Conservation (phyloP, 75 land plant species). For the Cunninghamia lanceolata region DNA sequence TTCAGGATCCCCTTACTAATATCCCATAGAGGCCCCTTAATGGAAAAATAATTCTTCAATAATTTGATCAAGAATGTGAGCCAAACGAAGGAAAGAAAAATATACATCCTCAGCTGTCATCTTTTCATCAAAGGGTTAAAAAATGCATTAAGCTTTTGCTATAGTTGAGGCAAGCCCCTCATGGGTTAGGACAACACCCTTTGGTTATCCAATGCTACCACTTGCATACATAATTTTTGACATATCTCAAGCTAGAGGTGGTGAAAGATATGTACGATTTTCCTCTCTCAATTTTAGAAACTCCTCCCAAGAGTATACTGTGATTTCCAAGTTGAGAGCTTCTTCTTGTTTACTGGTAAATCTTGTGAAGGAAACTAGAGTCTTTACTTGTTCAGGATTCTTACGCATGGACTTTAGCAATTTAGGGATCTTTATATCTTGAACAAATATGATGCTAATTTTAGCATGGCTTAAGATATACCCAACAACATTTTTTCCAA, state of each 20-base stretch:
- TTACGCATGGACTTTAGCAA: no score
- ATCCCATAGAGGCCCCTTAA: constrained; percentile 93
- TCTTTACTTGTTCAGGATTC: no score
- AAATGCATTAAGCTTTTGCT: constrained; percentile 54
- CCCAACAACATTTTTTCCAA: no score
- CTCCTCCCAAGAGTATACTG: no score
- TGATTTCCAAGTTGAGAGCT: no score
- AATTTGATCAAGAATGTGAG: constrained; percentile 91
- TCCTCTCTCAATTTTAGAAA: no score
- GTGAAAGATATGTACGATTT: constrained; percentile 45
- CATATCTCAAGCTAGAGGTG: constrained; percentile 64
- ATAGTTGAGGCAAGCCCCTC: constrained; percentile 47
- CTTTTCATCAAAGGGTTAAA: constrained; percentile 83
- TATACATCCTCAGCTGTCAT: constrained; percentile 80
- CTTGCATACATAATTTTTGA: constrained; percentile 99
- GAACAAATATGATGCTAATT: no score
- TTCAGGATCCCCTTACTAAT: constrained; percentile 87
- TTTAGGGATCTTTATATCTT: no score
- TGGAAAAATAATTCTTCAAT: constrained; percentile 89
- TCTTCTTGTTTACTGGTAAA: no score
- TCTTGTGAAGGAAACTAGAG: no score
- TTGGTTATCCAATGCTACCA: constrained; percentile 96
- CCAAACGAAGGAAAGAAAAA: constrained; percentile 90
- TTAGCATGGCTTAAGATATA: no score
- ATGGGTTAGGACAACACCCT: constrained; percentile 89